Base-by-base conservation (phyloP, 352 stramenopile species). In the Pythium brassicae region DNA sequence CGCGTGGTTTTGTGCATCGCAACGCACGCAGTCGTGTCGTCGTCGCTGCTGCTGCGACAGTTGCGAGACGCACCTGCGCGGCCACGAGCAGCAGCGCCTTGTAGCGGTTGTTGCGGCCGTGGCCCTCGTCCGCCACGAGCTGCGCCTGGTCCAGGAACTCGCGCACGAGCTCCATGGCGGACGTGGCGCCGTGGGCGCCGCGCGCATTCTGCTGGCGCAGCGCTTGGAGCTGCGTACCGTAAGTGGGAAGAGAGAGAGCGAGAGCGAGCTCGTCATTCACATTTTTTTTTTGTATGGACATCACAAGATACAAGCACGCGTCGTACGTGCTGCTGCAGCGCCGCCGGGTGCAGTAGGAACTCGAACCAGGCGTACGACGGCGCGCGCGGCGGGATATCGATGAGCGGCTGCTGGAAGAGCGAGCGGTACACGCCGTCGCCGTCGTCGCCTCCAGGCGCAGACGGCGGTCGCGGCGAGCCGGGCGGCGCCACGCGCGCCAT, bases 101-200 rank as follows among this genome's bases (percentile, higher is more conserved):
- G 65, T 91, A 88, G 29, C 84, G 74, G 45, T 89, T 84, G 66
- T 90, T 88, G 59, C 80, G 76, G 29, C 71, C 66, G 59, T 90
- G 82, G 46, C 81, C 77, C 60, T 92, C 79, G 60, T 89, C 71
- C 2, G 84, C 78, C 12, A 90, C 82, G 27, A 92, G 76, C 65
- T 94, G 79, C 58, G 80, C 84, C 54, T 94, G 83, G 63, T 90
- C 78, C 26, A 94, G 67, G 62, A 94, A 89, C 65, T 94, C 84
- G 37, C 82, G 82, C 54, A 92, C 74, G 39, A 92, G 65, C 52
- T 92, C 82, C 48, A 89, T 87, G 32, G 82, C 82, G 1, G 78
- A 86, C 45, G 78, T 92, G 27, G 76, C 76, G 40, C 72, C 72
- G 55, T 92, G 76, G 15, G 55, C 59, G 40, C 77, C 70, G 14